Percentiles rank a stretch among this genome's conserved stretches.
phyloP scores from a whole-genome alignment of 768 basidiomycete species.

The Paxillus involutus region DNA sequence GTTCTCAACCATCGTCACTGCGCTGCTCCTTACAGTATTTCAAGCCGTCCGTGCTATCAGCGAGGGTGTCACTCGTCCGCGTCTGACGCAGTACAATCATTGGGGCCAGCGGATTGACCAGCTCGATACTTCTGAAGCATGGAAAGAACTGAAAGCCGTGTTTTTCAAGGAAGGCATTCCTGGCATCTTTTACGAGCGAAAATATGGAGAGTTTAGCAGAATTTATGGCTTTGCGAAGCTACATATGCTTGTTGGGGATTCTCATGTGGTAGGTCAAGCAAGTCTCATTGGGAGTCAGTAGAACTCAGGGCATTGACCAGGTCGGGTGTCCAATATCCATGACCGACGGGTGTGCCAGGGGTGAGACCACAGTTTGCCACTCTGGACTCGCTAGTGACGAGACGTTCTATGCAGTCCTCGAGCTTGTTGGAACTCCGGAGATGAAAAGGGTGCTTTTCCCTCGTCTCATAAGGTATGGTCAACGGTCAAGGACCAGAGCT shows the following conservation, averaged over 20 bases:
- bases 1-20: conserved; percentile 8
- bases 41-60: conserved; percentile 55
- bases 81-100: conserved; percentile 68
- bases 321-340: conserved; percentile 75
- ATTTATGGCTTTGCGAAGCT: conserved; percentile 66
- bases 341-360: conserved; percentile 76
- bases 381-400: background rate
- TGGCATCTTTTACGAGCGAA: conserved; percentile 66
- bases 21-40: background rate
- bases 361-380: conserved; percentile 24
- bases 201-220: conserved; percentile 59
- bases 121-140: conserved; percentile 71
- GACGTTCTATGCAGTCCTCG: conserved; percentile 45
- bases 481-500: background rate
- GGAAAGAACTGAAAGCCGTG: conserved; percentile 64
- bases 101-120: conserved; percentile 68
- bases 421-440: conserved; percentile 57
- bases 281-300: background rate
- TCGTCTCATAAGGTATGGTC: conserved; percentile 56
- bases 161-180: conserved; percentile 67
- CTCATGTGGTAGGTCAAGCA: conserved; percentile 49
- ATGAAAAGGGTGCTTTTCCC: conserved; percentile 61
- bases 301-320: conserved; percentile 29
- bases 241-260: conserved; percentile 60
- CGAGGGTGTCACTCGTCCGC: conserved; percentile 45